Evolutionary conservation across 2,329 filamentous ascomycete genomes (phyloP), one percentile per base, ranked within the genome.

Genomic region (Cercospora brassicicola): DNA sequence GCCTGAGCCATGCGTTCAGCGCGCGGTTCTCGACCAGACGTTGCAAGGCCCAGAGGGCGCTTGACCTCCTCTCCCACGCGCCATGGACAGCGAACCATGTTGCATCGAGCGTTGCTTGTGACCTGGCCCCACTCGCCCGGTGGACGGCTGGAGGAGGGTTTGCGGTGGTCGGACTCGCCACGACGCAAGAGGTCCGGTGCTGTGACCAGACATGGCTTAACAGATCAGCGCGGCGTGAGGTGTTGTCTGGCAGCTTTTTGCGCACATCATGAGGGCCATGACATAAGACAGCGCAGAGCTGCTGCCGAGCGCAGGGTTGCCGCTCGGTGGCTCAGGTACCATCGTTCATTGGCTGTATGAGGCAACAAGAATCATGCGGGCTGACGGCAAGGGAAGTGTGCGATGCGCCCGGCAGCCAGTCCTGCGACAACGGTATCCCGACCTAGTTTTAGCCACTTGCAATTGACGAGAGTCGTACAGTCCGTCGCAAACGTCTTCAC

Each of bases 331-430:
- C 36, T 59, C 59, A 68, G 66, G 68, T 62, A 72, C 68, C 23
- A 39, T 9, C 33, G n/a, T 28, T 66, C 56, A 67, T 70, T 72
- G 70, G 70, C 60, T 55, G 61, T 45, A 39, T 45, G 64, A 60
- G 28, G 51, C 36, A 59, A 62, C 62, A 63, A 39, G 53, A 48
- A 39, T 61, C 48, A 39, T 69, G 69, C 65, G 33, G 64, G 67
- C 65, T 69, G 67, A 63, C 63, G 67, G 67, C 51, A 60, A 36
- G 30, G 30, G 61, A 28, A 51, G 60, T 18, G 15, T 48, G 39
- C 36, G 36, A 42, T 42, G 36, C 36, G 10, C 23, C 39, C 39
- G 42, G 42, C 28, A 30, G 45, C n/a, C 28, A 3, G 18, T 15
- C 11, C 45, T 55, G 51, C 31, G 31, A 26, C 51, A 7, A 31